Conservation (phyloP, 108 stramenopile genomes). For the Bacterosira constricta region DNA sequence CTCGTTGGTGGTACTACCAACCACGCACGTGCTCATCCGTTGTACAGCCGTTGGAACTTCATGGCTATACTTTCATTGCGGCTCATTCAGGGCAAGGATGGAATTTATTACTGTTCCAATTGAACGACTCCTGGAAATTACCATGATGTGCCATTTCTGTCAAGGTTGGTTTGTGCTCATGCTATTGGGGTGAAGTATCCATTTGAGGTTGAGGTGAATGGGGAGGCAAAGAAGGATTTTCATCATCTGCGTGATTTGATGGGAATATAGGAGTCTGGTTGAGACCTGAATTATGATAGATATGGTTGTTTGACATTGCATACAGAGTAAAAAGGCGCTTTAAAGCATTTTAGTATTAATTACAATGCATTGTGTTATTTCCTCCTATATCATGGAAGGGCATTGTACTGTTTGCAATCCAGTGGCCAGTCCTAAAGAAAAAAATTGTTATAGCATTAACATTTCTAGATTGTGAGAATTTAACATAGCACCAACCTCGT, state of each 20-base stretch:
- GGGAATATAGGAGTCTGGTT: slow-evolving; percentile 41
- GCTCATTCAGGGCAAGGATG: slow-evolving; percentile 53
- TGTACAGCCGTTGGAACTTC: slow-evolving; percentile 68
- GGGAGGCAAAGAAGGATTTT: slow-evolving; percentile 61
- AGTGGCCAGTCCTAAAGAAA: no score
- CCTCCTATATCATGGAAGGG: background rate
- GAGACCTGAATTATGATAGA: background rate
- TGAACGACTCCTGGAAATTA: slow-evolving; percentile 72
- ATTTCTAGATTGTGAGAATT: no score
- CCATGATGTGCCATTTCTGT: slow-evolving; percentile 62
- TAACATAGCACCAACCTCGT: no score
- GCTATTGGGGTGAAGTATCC: slow-evolving; percentile 61
- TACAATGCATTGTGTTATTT: background rate
- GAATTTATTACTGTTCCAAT: slow-evolving; percentile 62
- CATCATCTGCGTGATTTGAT: slow-evolving; percentile 56
- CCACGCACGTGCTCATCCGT: slow-evolving; percentile 59
- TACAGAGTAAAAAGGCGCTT: no score
- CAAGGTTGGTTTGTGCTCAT: slow-evolving; percentile 57
- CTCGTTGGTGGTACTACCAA: slow-evolving; percentile 55
- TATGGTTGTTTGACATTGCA: no score
- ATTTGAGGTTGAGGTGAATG: slow-evolving; percentile 44
- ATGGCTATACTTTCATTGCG: slow-evolving; percentile 60
- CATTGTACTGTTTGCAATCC: background rate
- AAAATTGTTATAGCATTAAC: no score
- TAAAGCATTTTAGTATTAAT: background rate